A percentile compares a stretch with the other conserved stretches of the same genome.
Conservation (phyloP, 371 early-diverging fungal genomes). For the Rhizopus microsporus region DNA sequence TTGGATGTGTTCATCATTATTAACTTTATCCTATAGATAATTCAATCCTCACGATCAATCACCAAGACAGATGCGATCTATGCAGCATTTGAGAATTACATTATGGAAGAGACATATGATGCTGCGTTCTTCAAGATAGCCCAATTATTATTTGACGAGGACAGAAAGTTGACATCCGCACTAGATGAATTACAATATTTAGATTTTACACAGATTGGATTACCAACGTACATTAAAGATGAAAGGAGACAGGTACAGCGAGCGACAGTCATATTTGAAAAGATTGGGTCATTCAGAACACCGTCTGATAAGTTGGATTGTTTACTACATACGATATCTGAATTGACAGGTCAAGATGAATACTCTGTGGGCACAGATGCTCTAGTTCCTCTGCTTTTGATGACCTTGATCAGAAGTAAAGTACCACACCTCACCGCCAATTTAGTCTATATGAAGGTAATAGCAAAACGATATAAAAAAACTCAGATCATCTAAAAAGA, state of each 20-base stretch:
- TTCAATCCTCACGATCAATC: no score
- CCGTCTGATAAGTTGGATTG: conserved; percentile 53
- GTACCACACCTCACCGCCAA: conserved; percentile 52
- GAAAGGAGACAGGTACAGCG: conserved; percentile 31
- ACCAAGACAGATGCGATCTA: conserved; percentile 12
- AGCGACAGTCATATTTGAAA: conserved; percentile 43
- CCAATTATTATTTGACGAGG: conserved; percentile 35
- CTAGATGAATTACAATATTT: conserved; percentile 39
- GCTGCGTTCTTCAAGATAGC: conserved; percentile 56
- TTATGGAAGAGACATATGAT: conserved; percentile 58
- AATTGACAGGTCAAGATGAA: conserved; percentile 11
- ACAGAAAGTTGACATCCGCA: conserved; percentile 35
- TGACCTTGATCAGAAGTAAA: conserved; percentile 49
- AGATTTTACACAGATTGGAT: conserved; percentile 51
- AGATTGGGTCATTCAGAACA: conserved; percentile 48
- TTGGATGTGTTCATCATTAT: no score
- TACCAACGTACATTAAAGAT: conserved; percentile 32
- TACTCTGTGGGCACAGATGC: conserved; percentile 34
- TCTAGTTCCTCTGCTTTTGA: conserved; percentile 47
- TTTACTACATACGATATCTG: conserved; percentile 34
- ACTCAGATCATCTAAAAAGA: neutral
- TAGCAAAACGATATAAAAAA: no score
- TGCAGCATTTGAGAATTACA: conserved; percentile 38
- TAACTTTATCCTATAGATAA: no score
- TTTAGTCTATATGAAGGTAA: conserved; percentile 49